Conservation (phyloP, 2,329 filamentous ascomycete genomes). For the Ascochyta fabae region DNA sequence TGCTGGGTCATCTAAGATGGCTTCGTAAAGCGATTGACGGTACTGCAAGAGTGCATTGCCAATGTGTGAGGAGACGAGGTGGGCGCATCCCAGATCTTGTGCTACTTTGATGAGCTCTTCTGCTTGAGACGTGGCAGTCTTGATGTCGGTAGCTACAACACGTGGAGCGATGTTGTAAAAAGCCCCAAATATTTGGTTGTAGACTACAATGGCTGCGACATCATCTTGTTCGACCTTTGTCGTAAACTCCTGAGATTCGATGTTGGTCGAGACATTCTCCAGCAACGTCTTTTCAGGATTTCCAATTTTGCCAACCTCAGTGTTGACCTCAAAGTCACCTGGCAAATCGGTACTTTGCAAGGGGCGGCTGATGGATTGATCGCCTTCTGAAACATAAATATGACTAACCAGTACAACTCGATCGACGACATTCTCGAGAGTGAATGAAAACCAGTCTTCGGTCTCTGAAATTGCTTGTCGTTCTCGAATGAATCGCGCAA, state of each 20-base stretch:
- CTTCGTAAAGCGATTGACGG: conserved; percentile 33
- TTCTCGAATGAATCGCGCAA: conserved; percentile 3
- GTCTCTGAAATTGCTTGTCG: neutral
- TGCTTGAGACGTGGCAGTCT: conserved; percentile 24
- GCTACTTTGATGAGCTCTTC: conserved; percentile 35
- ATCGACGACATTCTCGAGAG: conserved; percentile 8
- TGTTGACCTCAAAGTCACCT: no score
- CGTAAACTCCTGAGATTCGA: no score
- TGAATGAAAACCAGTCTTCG: conserved; percentile 1
- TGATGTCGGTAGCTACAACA: conserved; percentile 16
- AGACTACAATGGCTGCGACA: neutral
- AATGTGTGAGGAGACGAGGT: conserved; percentile 31
- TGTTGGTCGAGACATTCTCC: no score
- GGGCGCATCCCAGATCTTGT: conserved; percentile 26
- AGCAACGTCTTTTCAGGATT: no score
- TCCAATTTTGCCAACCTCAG: no score
- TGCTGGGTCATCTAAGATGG: conserved; percentile 41
- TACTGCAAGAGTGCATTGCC: conserved; percentile 29
- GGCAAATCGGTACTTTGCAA: no score
- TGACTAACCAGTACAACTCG: neutral
- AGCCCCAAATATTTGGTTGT: conserved; percentile 31
- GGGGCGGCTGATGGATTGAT: no score
- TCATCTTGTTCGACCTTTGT: neutral
- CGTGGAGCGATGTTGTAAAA: conserved; percentile 30
- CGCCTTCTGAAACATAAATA: neutral